A percentile compares a stretch with the other conserved stretches of the same genome.
phyloP scores from a whole-genome alignment of 2,329 filamentous ascomycete species.

The Canariomyces notabilis region DNA sequence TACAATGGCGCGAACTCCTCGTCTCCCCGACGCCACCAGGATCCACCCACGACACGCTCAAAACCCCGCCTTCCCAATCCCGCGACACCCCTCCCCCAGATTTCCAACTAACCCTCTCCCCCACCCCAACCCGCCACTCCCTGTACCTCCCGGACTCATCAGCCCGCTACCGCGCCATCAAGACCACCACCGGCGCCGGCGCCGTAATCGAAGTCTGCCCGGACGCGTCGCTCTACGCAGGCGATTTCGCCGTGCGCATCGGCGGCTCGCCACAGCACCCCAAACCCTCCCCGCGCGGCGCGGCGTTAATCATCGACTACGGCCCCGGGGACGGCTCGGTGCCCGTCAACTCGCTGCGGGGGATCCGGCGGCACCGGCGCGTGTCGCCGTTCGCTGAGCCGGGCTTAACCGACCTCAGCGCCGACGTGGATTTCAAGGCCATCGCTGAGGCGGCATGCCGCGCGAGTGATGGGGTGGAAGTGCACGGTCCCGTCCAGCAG shows the following conservation, averaged over 20 bases:
- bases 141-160: slow-evolving; percentile 81
- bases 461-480: slow-evolving; percentile 75
- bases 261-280: slow-evolving; percentile 57
- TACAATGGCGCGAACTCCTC: slow-evolving; percentile 78
- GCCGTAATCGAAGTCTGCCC: slow-evolving; percentile 87
- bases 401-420: slow-evolving; percentile 81
- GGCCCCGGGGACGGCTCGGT: slow-evolving; percentile 68
- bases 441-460: slow-evolving; percentile 75
- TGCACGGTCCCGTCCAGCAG: slow-evolving; percentile 88
- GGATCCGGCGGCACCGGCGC: slow-evolving; percentile 70
- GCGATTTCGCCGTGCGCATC: slow-evolving; percentile 79
- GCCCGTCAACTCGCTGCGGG: slow-evolving; percentile 83
- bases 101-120: slow-evolving; percentile 79
- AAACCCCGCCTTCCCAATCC: slow-evolving; percentile 48
- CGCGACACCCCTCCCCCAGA: slow-evolving; percentile 60
- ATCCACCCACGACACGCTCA: slow-evolving; percentile 48
- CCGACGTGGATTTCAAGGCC: slow-evolving; percentile 88
- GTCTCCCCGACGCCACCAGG: slow-evolving; percentile 61
- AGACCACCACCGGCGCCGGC: slow-evolving; percentile 57
- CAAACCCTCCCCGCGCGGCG: slow-evolving; percentile 66
- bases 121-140: slow-evolving; percentile 72
- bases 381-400: slow-evolving; percentile 77
- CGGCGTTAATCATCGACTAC: slow-evolving; percentile 94
- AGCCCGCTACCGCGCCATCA: slow-evolving; percentile 70
- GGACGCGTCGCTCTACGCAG: slow-evolving; percentile 72